Conservation (phyloP, 495 filamentous ascomycete genomes). For the Annulohypoxylon bovei region DNA sequence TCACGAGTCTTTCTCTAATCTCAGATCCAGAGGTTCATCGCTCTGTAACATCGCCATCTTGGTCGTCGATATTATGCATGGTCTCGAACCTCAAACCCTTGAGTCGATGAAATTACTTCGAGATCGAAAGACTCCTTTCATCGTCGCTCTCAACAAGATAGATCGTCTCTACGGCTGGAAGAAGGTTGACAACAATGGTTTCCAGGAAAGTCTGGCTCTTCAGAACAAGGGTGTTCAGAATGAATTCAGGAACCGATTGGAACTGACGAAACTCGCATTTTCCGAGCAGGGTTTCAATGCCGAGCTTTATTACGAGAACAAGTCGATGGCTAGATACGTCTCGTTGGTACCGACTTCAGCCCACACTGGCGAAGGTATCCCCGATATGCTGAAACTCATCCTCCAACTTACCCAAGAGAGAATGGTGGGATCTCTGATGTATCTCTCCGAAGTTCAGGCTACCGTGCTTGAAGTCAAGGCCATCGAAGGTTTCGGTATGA, state of each 20-base stretch:
- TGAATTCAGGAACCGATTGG: conserved; percentile 91
- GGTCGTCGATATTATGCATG: conserved; percentile 99
- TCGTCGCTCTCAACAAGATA: conserved; percentile 99
- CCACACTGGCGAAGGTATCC: conserved; percentile 97
- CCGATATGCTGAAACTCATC: conserved; percentile 98
- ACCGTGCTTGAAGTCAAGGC: conserved; percentile 99
- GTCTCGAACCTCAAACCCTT: conserved; percentile 95
- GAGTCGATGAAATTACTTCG: conserved; percentile 96
- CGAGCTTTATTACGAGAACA: conserved; percentile 96
- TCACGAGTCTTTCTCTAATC: conserved; percentile 99
- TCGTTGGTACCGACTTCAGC: conserved; percentile 97
- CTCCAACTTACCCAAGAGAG: conserved; percentile 92
- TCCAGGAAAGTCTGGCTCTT: conserved; percentile 86
- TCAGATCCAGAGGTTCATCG: conserved; percentile 94
- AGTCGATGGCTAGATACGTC: conserved; percentile 91
- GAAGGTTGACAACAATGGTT: conserved; percentile 97
- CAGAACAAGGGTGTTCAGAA: conserved; percentile 95
- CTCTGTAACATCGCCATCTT: conserved; percentile 99
- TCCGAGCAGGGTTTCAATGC: conserved; percentile 98
- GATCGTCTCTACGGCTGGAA: conserved; percentile 99
- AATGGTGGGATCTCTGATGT: conserved; percentile 98
- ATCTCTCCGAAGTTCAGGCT: conserved; percentile 95
- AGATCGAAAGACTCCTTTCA: conserved; percentile 96
- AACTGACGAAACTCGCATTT: conserved; percentile 92
- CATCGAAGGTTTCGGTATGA: conserved; percentile 98